Evolutionary conservation across 805 yeast species (phyloP).

Genomic region (Saccharomycopsis fodiens): DNA sequence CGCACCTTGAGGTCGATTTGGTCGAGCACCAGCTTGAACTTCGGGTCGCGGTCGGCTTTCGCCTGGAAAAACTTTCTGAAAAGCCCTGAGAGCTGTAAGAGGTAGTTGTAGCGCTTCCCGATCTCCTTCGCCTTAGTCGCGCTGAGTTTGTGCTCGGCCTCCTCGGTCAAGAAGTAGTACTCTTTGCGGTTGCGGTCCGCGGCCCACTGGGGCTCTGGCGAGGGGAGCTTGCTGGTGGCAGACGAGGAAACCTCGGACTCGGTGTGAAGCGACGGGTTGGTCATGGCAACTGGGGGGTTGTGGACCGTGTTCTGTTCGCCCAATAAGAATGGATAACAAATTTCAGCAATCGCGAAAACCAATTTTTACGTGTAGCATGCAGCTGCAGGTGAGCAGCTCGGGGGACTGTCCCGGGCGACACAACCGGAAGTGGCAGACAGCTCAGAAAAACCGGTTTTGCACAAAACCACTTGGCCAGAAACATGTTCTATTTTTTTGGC

Average conservation of each 20-base stretch:
- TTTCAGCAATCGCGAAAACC: not conserved
- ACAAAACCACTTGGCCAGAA: too few relatives aligned
- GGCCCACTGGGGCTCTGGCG: not conserved
- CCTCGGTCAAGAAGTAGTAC: constrained; percentile 10
- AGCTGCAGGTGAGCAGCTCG: too few relatives aligned
- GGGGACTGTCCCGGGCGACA: too few relatives aligned
- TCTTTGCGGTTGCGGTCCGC: not conserved
- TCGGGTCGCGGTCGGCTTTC: constrained; percentile 70
- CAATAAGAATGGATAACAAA: too few relatives aligned
- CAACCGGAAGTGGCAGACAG: too few relatives aligned
- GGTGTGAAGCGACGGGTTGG: not conserved
- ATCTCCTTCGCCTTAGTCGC: constrained; percentile 28
- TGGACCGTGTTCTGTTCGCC: not conserved
- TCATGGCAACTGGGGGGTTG: not conserved
- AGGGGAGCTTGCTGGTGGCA: not conserved
- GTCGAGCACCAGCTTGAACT: constrained; percentile 52
- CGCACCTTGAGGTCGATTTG: constrained; percentile 35
- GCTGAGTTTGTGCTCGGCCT: not conserved
- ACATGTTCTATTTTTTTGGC: too few relatives aligned
- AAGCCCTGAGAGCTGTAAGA: constrained; percentile 74
- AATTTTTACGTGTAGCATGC: not conserved
- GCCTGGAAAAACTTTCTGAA: constrained; percentile 82
- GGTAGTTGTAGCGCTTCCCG: constrained; percentile 69
- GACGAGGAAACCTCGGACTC: not conserved
- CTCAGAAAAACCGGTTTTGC: too few relatives aligned